Conservation (phyloP, 306 rosid genomes). For the Ormosia semicastrata region DNA sequence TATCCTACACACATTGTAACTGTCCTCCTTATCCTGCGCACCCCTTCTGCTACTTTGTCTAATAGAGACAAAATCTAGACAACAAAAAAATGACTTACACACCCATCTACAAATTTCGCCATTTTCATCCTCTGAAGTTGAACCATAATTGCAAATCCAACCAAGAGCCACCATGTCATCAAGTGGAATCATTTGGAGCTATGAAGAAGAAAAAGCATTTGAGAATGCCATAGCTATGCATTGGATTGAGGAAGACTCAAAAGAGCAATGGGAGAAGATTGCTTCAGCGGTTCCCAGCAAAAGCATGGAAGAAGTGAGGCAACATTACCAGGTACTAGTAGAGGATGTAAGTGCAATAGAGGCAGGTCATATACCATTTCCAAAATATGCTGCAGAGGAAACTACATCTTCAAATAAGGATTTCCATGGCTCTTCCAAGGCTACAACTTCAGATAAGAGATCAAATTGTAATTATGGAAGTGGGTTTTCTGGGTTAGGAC, state of each 20-base stretch:
- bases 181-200: constrained; percentile 65
- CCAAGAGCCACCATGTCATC: constrained; percentile 64
- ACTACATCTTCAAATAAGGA: constrained; percentile 59
- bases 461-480: constrained; percentile 57
- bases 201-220: constrained; percentile 87
- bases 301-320: constrained; percentile 70
- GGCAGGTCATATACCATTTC: constrained; percentile 67
- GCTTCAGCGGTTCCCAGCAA: constrained; percentile 70
- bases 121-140: constrained; percentile 37
- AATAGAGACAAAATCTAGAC: constrained; percentile 40
- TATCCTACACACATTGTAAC: constrained; percentile 57
- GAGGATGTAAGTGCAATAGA: constrained; percentile 84
- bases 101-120: constrained; percentile 31
- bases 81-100: constrained; percentile 26
- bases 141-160: constrained; percentile 36
- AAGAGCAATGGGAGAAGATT: constrained; percentile 86
- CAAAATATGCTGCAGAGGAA: constrained; percentile 58
- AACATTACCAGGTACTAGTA: constrained; percentile 65
- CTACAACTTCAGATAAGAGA: constrained; percentile 65
- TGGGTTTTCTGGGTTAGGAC: constrained; percentile 68
- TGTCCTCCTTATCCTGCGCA: constrained; percentile 65
- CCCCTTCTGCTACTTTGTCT: constrained; percentile 39
- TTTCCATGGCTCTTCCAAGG: constrained; percentile 49
- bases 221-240: constrained; percentile 89
- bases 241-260: constrained; percentile 59